phyloP scores from a whole-genome alignment of 129 eudicot genomes.

The Lactuca sativa region DNA sequence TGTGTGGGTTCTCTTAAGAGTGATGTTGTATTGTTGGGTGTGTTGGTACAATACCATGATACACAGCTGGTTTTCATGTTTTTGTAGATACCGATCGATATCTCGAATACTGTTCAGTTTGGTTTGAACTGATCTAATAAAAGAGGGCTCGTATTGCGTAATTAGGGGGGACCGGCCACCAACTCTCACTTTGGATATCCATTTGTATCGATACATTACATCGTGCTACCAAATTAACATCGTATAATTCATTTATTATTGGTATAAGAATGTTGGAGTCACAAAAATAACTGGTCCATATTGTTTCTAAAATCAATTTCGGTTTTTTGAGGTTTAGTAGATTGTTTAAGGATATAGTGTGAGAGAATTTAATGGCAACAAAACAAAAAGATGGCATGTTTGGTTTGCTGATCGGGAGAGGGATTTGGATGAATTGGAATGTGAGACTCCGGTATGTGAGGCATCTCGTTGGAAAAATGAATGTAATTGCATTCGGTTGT shows the following conservation, averaged over 20 bases:
- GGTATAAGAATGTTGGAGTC: conserved; percentile 1
- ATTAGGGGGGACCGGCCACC: conserved; percentile 25
- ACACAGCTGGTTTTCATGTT: conserved; percentile 19
- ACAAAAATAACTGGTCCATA: not conserved
- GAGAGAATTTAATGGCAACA: not conserved
- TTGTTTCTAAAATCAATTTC: not conserved
- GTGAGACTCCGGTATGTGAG: not conserved
- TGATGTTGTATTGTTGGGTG: not conserved
- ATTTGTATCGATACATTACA: conserved; percentile 14
- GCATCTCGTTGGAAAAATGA: too few species aligned
- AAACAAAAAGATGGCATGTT: too few species aligned
- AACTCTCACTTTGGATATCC: conserved; percentile 20
- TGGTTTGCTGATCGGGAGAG: not conserved
- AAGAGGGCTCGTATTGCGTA: conserved; percentile 19
- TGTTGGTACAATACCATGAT: not conserved
- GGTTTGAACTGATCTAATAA: conserved; percentile 11
- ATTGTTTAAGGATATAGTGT: not conserved
- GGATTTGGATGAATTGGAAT: not conserved
- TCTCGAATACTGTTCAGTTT: conserved; percentile 16
- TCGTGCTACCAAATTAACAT: conserved; percentile 18
- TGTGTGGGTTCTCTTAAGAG: conserved; percentile 18
- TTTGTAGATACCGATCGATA: not conserved
- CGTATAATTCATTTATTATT: conserved; percentile 3
- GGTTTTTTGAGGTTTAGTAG: not conserved
- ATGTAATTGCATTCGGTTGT: too few species aligned